phyloP scores from a whole-genome alignment of 164 flowering plant genomes.

The Cinnamomum chago region DNA sequence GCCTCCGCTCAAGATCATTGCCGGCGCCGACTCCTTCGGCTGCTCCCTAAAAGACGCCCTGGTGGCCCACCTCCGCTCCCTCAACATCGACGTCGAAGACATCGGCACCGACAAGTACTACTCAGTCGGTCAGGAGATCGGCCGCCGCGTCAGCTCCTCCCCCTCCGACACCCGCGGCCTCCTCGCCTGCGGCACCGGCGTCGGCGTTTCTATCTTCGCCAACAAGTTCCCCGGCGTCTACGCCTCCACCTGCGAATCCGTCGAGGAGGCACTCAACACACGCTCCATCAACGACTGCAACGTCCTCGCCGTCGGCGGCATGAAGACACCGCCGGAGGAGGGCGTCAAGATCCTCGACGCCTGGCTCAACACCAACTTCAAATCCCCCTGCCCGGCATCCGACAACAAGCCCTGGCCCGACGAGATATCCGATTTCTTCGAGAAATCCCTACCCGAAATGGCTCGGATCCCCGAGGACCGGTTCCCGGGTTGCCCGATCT shows the following conservation, averaged over 20 bases:
- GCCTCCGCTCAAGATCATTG: conserved; percentile 51
- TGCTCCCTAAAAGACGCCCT: conserved; percentile 65
- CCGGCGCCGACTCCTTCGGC: conserved; percentile 86
- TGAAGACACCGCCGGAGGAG: conserved; percentile 45
- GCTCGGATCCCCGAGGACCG: conserved; percentile 29
- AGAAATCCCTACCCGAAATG: conserved; percentile 58
- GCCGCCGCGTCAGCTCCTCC: conserved; percentile 58
- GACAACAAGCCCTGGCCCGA: conserved; percentile 57
- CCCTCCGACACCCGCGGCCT: conserved; percentile 62
- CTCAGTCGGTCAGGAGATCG: conserved; percentile 73
- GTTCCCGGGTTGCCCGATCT: conserved; percentile 40
- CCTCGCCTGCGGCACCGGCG: conserved; percentile 92
- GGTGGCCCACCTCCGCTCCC: conserved; percentile 68
- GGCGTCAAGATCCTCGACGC: conserved; percentile 59
- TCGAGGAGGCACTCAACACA: conserved; percentile 62
- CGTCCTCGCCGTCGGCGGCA: conserved; percentile 87
- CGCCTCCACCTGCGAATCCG: conserved; percentile 68
- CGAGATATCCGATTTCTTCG: conserved; percentile 51
- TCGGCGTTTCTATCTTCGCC: conserved; percentile 88
- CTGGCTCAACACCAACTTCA: conserved; percentile 82
- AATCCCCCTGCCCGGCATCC: conserved; percentile 83
- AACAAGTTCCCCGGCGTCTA: conserved; percentile 88
- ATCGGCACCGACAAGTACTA: conserved; percentile 84
- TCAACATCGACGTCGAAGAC: conserved; percentile 77
- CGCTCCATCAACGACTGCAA: conserved; percentile 90